Conservation (phyloP, 2,329 filamentous ascomycete species). For the Septoria linicola region DNA sequence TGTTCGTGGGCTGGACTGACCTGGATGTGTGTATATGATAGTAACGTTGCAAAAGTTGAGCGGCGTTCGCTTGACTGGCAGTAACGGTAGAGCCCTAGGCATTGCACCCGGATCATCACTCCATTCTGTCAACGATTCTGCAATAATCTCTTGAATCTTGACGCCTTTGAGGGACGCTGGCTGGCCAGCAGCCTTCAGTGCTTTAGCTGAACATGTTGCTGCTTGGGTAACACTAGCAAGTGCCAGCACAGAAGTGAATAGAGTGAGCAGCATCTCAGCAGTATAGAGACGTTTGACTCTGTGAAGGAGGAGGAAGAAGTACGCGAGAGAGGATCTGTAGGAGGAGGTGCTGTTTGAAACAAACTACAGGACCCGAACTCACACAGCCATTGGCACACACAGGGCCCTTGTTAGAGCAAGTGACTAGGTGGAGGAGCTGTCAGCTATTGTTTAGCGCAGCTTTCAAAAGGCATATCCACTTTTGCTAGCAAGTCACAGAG, state of each 20-base stretch:
- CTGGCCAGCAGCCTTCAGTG: not conserved
- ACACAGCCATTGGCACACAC: too few species aligned
- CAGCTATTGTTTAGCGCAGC: too few species aligned
- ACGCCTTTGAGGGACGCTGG: not conserved
- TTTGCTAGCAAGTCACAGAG: too few species aligned
- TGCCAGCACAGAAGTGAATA: not conserved
- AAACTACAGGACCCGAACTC: too few species aligned
- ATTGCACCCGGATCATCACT: conserved; percentile 15
- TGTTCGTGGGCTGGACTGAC: not conserved
- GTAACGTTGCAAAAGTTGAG: conserved; percentile 40
- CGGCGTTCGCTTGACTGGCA: conserved; percentile 11
- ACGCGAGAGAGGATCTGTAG: too few species aligned
- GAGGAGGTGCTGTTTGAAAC: too few species aligned
- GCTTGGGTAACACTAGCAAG: conserved; percentile 2
- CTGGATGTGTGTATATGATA: conserved; percentile 41
- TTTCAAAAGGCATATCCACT: too few species aligned
- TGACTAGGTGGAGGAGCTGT: too few species aligned
- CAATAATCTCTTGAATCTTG: conserved; percentile 4
- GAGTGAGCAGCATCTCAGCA: not conserved
- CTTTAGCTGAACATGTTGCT: conserved; percentile 5
- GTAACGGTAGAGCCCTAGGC: conserved; percentile 12
- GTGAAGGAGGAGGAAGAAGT: too few species aligned
- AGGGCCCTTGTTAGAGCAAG: too few species aligned
- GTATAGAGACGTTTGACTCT: too few species aligned
- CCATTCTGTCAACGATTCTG: conserved; percentile 15